A percentile compares a stretch with the other conserved stretches of the same genome.
These are phyloP conservation scores for Heritiera fomes DNA, from an alignment of 345 rosid species.

Conservation along the genomic window DNA sequence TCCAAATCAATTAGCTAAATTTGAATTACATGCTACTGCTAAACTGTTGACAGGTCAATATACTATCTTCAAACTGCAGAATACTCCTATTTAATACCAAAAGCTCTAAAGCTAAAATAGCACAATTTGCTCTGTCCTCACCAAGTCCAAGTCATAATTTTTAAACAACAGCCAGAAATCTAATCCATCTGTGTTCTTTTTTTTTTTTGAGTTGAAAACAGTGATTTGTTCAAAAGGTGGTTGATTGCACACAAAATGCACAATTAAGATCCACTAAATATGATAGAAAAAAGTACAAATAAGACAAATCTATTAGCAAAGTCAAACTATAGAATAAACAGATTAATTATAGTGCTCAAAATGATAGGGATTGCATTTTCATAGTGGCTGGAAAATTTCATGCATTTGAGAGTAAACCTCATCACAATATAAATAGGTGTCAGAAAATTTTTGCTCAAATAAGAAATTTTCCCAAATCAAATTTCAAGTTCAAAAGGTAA, in stretches of 20 bases:
- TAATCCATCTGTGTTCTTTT: neutral
- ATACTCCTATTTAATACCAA: neutral
- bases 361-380: neutral
- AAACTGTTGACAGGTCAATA: neutral
- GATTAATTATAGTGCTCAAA: neutral
- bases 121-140: neutral
- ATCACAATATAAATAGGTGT: neutral
- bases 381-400: neutral
- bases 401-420: neutral
- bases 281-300: neutral
- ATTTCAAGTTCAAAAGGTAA: neutral
- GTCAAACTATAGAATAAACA: neutral
- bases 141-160: neutral
- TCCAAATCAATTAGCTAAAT: neutral
- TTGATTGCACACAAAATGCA: neutral
- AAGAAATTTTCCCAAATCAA: neutral
- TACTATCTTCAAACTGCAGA: neutral
- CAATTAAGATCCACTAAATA: neutral
- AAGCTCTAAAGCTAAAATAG: neutral
- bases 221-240: neutral
- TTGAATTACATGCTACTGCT: neutral
- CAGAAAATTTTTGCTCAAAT: neutral
- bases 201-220: neutral
- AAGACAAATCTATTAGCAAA: neutral
- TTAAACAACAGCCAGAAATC: neutral